phyloP scores from a whole-genome alignment of 768 basidiomycete genomes.

The Boletus patriciae region DNA sequence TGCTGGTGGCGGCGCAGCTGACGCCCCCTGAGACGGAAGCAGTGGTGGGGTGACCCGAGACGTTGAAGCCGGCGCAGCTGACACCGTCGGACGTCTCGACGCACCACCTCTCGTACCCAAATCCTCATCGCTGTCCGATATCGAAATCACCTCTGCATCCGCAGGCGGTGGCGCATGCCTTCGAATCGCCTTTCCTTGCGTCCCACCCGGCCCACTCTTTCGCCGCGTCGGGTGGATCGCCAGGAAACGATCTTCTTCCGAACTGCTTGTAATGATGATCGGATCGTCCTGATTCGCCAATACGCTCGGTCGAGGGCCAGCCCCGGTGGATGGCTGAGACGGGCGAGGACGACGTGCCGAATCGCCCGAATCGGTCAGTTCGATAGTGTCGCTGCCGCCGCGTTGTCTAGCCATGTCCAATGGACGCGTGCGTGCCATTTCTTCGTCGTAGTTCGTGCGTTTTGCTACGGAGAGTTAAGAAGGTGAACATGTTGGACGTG shows the following conservation, averaged over 20 bases:
- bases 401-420: conserved; percentile 13
- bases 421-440: conserved; percentile 10
- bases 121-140: conserved; percentile 30
- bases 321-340: background rate
- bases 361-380: conserved; percentile 28
- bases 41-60: background rate
- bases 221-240: background rate
- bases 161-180: conserved; percentile 2
- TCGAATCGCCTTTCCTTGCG: background rate
- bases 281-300: conserved; percentile 6
- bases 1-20: background rate
- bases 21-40: background rate
- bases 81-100: background rate
- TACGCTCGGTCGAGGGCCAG: background rate
- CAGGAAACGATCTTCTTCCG: conserved; percentile 8
- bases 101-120: background rate
- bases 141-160: conserved; percentile 28
- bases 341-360: conserved; percentile 2
- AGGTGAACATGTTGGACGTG: background rate
- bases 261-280: conserved; percentile 29
- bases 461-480: conserved; percentile 7
- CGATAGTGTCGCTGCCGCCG: conserved; percentile 3
- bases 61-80: background rate
- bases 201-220: background rate
- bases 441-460: conserved; percentile 9